Conservation (phyloP, 2,329 filamentous ascomycete genomes). For the Daldinia sp. region DNA sequence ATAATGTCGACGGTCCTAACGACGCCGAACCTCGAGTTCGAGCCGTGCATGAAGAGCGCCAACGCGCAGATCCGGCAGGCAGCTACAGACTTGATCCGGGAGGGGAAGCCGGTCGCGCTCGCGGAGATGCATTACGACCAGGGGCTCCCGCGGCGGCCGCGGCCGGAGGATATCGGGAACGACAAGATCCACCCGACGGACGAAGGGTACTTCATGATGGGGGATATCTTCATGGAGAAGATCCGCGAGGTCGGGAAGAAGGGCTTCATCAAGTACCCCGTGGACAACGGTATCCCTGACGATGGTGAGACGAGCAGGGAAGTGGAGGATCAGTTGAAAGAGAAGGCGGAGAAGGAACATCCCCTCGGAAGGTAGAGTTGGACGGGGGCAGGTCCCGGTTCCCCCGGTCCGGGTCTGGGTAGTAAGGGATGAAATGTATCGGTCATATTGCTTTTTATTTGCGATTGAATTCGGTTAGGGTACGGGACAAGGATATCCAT, state of each 20-base stretch:
- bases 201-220: conserved; percentile 51
- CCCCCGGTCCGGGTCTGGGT: too few species aligned
- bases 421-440: background rate
- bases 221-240: conserved; percentile 46
- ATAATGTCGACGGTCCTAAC: conserved; percentile 48
- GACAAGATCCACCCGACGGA: conserved; percentile 48
- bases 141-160: conserved; percentile 42
- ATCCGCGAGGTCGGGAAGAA: conserved; percentile 46
- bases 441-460: background rate
- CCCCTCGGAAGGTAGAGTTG: conserved; percentile 33
- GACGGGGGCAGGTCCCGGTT: background rate
- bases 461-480: background rate
- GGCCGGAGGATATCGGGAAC: conserved; percentile 44
- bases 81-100: conserved; percentile 42
- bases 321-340: conserved; percentile 42
- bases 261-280: conserved; percentile 44
- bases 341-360: conserved; percentile 41
- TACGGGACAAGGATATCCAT: background rate
- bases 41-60: conserved; percentile 45
- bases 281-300: conserved; percentile 43
- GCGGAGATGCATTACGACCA: conserved; percentile 50
- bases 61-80: conserved; percentile 48
- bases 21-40: conserved; percentile 43
- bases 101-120: conserved; percentile 43
- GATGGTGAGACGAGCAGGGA: conserved; percentile 45